A percentile compares a stretch with the other conserved stretches of the same genome.
phyloP scores from a whole-genome alignment of 1,284 basidiomycete genomes.

The Termitomyces sp. region DNA sequence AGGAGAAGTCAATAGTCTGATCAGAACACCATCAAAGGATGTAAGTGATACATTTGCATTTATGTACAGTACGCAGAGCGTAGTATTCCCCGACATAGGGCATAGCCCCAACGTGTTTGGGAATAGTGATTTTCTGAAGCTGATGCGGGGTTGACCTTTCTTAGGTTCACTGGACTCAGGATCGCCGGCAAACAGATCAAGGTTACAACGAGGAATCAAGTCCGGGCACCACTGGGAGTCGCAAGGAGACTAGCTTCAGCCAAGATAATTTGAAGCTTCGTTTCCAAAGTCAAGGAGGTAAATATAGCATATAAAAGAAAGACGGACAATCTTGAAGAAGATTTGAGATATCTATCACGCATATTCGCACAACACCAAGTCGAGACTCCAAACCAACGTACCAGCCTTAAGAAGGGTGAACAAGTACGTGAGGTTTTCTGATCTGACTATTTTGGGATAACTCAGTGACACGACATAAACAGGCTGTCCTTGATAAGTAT shows the following conservation, averaged over 20 bases:
- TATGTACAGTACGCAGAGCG: neutral
- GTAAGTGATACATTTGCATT: slow-evolving; percentile 37
- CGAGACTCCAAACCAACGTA: slow-evolving; percentile 58
- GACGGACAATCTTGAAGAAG: slow-evolving; percentile 57
- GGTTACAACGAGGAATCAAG: neutral
- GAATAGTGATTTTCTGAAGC: no score
- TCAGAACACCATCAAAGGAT: neutral
- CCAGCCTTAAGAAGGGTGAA: slow-evolving; percentile 69
- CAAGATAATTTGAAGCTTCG: slow-evolving; percentile 49
- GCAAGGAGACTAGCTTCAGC: slow-evolving; percentile 60
- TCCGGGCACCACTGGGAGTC: slow-evolving; percentile 42
- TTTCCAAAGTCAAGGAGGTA: slow-evolving; percentile 43
- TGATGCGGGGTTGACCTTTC: slow-evolving; percentile 57
- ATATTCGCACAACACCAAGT: neutral
- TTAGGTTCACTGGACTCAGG: slow-evolving; percentile 25
- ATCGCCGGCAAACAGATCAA: slow-evolving; percentile 43
- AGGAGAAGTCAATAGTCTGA: neutral
- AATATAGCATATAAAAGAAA: slow-evolving; percentile 33
- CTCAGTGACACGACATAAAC: slow-evolving; percentile 41
- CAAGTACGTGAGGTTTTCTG: slow-evolving; percentile 25
- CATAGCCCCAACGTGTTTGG: no score
- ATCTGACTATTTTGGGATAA: neutral
- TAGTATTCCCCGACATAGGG: no score
- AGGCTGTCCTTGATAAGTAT: slow-evolving; percentile 35
- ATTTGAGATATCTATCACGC: neutral